Evolutionary conservation across 257 asterid species (phyloP).

Genomic region (Paulownia fortunei): DNA sequence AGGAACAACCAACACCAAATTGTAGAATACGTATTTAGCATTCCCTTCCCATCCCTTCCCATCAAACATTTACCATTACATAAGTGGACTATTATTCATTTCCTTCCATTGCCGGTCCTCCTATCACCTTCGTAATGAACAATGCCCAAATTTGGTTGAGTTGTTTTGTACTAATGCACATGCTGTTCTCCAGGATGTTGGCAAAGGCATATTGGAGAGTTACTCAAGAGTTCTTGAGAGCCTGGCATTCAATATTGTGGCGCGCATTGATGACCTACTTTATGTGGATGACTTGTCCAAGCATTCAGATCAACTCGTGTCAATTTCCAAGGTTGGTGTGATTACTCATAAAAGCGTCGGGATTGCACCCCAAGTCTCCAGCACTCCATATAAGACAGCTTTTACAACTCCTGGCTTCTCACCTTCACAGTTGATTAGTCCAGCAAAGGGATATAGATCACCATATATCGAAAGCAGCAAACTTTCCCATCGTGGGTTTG

Average conservation of each 20-base stretch:
- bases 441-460: neutral
- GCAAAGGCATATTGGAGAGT: neutral
- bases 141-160: neutral
- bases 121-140: too few relatives aligned
- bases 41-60: too few relatives aligned
- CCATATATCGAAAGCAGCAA: neutral
- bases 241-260: conserved; percentile 26
- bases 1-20: too few relatives aligned
- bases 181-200: conserved; percentile 2
- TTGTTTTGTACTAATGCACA: neutral
- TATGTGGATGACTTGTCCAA: neutral
- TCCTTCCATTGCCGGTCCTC: too few relatives aligned
- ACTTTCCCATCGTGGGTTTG: neutral
- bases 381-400: neutral
- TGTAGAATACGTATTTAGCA: too few relatives aligned
- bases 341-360: neutral
- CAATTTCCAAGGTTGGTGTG: conserved; percentile 24
- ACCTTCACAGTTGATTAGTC: neutral
- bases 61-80: too few relatives aligned
- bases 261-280: neutral
- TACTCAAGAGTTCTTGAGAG: neutral
- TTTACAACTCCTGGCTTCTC: neutral
- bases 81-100: too few relatives aligned
- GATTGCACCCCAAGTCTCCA: conserved; percentile 33
- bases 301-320: neutral